Base-by-base conservation (phyloP, 768 basidiomycete genomes). In the Omphalotus guepiniiformis region DNA sequence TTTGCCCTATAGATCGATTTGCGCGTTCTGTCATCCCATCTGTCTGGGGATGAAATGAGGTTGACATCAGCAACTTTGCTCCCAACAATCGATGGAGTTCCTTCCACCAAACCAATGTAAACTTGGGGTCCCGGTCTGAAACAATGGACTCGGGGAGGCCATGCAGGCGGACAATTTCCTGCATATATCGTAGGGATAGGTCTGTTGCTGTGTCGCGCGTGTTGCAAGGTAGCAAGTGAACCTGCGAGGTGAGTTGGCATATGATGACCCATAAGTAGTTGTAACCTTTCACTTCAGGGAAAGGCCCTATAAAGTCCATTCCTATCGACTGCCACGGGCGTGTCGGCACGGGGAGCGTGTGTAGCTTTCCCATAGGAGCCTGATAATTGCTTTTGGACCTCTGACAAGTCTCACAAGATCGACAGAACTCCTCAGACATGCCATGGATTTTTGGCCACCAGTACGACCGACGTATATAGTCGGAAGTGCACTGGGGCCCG, bases 101-200 rank as follows among this genome's bases (percentile, higher is more conserved):
- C 4, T 34, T 39, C 68, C 69, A 71, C 43, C 69, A 68, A 12
- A 42, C 36, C 0, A 58, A 59, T 0, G 58, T 66, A 53, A 71
- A 72, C 23, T 63, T 59, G 1, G 57, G 26, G 27, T 66, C 60
- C 9, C 65, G 32, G 46, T 70, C 66, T 3, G 52, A 59, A 1
- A 64, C 57, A 3, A 66, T 59, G 0, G 47, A 32, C 6, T 55
- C 44, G 2, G 55, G 55, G 11, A 19, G 51, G 58, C 48, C 58
- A 51, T 42, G 6, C 56, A 53, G 38, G 8, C 48, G 11, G 4
- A 49, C 39, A 1, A 57, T 46, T 16, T 56, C 23, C 16, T 39
- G 34, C 15, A 54, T 41, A 23, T 47, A 42, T n/a, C 56, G 12
- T 21, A 35, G 21, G 3, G 55, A 52, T 13, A 55, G 19, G 6